A percentile compares a stretch with the other conserved stretches of the same genome.
phyloP scores from a whole-genome alignment of 805 yeast genomes.

The Ogataea dorogensis region DNA sequence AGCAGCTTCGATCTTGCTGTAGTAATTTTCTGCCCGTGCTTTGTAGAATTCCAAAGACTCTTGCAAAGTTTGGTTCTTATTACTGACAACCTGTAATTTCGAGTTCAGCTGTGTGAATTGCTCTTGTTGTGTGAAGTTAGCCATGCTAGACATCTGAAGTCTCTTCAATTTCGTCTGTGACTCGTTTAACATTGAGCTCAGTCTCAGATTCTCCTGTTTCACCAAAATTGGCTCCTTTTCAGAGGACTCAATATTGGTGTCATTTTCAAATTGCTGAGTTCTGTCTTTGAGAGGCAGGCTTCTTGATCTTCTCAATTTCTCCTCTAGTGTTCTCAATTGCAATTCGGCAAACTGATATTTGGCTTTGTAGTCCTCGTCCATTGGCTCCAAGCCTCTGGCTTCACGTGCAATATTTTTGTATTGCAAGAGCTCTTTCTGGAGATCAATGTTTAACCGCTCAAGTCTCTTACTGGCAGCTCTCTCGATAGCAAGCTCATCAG shows the following conservation, averaged over 20 bases:
- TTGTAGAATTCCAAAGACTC: constrained; percentile 61
- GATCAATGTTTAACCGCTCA: constrained; percentile 32
- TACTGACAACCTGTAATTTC: constrained; percentile 53
- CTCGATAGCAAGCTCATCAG: constrained; percentile 26
- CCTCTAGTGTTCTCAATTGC: constrained; percentile 41
- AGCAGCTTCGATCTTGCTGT: constrained; percentile 69
- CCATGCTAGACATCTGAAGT: constrained; percentile 26
- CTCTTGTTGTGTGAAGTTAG: constrained; percentile 34
- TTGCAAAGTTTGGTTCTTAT: constrained; percentile 55
- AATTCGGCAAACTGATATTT: constrained; percentile 49
- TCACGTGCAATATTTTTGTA: constrained; percentile 30
- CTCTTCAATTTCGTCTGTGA: constrained; percentile 35
- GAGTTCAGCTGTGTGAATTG: constrained; percentile 47
- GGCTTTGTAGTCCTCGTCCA: constrained; percentile 38
- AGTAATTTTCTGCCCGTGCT: constrained; percentile 70
- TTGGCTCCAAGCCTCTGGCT: constrained; percentile 38
- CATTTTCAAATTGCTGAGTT: constrained; percentile 17
- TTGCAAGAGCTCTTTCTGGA: constrained; percentile 36
- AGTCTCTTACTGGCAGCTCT: constrained; percentile 33
- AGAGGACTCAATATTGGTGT: constrained; percentile 14
- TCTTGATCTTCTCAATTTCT: constrained; percentile 31
- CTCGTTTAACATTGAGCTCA: constrained; percentile 36
- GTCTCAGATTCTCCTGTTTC: constrained; percentile 35
- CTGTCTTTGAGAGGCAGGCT: constrained; percentile 33
- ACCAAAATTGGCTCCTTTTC: constrained; percentile 26